Conservation (phyloP, 2,329 filamentous ascomycete species). For the Penicillium sp. region DNA sequence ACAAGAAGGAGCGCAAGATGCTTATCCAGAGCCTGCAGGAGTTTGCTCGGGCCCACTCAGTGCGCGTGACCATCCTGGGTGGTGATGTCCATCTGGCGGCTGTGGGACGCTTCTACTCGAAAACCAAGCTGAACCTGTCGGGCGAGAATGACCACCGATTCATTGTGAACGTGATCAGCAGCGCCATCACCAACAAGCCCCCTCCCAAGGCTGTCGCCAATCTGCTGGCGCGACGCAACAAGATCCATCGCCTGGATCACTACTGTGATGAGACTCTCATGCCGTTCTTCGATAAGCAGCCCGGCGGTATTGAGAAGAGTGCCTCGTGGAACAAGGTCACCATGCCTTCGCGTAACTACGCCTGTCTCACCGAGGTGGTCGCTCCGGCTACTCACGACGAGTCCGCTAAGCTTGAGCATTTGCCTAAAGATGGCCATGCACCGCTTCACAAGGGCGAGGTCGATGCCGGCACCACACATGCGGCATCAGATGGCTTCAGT, state of each 20-base stretch:
- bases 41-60: conserved; percentile 50
- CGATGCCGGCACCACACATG: conserved; percentile 71
- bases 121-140: conserved; percentile 52
- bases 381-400: conserved; percentile 16
- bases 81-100: conserved; percentile 62
- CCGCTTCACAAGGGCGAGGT: conserved; percentile 71
- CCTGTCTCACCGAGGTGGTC: conserved; percentile 54
- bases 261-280: conserved; percentile 62
- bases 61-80: conserved; percentile 58
- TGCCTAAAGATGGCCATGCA: conserved; percentile 59
- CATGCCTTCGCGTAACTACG: conserved; percentile 66
- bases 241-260: conserved; percentile 59
- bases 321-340: conserved; percentile 73
- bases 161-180: conserved; percentile 60
- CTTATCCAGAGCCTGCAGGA: conserved; percentile 63
- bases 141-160: conserved; percentile 57
- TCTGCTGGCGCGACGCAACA: conserved; percentile 57
- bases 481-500: conserved; percentile 55
- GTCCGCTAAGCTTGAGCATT: conserved; percentile 27
- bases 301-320: conserved; percentile 57
- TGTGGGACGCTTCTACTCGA: conserved; percentile 60
- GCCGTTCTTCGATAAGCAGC: conserved; percentile 58
- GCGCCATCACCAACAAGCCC: conserved; percentile 64
- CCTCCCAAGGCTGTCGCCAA: conserved; percentile 62
- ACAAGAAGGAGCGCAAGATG: conserved; percentile 79